Evolutionary conservation across 2,329 filamentous ascomycete species (phyloP).

Genomic region (Phaeophleospora eucalypticola): DNA sequence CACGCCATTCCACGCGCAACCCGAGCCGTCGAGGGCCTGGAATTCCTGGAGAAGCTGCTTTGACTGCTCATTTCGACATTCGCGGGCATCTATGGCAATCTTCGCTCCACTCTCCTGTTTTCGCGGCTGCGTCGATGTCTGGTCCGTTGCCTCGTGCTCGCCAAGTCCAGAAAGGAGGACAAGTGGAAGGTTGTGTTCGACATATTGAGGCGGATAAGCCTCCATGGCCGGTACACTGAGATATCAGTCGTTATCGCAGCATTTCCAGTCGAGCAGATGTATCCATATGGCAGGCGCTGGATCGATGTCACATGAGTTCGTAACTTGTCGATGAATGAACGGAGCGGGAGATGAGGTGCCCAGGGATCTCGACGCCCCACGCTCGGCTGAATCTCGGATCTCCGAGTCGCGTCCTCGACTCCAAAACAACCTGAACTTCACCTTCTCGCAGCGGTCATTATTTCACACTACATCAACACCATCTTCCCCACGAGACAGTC

Average conservation of each 20-base stretch:
- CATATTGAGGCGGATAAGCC: conserved; percentile 71
- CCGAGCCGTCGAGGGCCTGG: conserved; percentile 44
- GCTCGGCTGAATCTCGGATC: too few relatives aligned
- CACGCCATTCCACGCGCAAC: conserved; percentile 26
- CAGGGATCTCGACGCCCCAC: too few relatives aligned
- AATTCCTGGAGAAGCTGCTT: conserved; percentile 55
- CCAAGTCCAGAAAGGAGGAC: conserved; percentile 75
- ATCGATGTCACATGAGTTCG: too few relatives aligned
- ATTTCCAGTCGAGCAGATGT: background rate
- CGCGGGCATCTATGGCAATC: conserved; percentile 22
- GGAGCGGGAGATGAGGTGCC: too few relatives aligned
- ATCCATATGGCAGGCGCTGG: too few relatives aligned
- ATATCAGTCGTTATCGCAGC: background rate
- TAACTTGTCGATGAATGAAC: too few relatives aligned
- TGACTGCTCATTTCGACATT: conserved; percentile 37
- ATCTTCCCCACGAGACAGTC: background rate
- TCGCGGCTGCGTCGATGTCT: conserved; percentile 19
- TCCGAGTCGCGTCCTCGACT: too few relatives aligned
- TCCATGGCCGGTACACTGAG: conserved; percentile 64
- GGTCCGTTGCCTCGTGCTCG: conserved; percentile 32
- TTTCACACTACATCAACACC: background rate
- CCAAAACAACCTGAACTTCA: too few relatives aligned
- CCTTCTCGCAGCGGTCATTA: too few relatives aligned
- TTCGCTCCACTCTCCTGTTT: conserved; percentile 28
- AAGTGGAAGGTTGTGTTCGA: conserved; percentile 82